Evolutionary conservation across 495 filamentous ascomycete genomes (phyloP).

Genomic region (Trichoderma reesei): DNA sequence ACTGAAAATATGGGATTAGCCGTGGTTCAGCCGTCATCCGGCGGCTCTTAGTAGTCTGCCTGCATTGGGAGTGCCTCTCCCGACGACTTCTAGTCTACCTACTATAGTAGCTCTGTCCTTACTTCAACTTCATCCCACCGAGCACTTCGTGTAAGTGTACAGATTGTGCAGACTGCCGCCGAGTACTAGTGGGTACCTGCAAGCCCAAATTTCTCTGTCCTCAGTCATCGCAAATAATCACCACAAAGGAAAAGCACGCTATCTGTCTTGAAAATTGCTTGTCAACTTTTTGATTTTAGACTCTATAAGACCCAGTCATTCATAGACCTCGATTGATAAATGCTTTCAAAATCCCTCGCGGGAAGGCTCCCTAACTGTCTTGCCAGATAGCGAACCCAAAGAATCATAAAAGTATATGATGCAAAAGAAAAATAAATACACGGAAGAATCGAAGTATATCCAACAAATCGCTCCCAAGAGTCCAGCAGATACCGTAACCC

Average conservation of each 20-base stretch:
- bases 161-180: no score
- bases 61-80: no score
- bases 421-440: slow-evolving; percentile 3
- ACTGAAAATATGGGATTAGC: not conserved
- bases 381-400: not conserved
- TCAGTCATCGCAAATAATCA: not conserved
- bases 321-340: slow-evolving; percentile 9
- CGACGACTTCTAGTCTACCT: no score
- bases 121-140: no score
- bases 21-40: not conserved
- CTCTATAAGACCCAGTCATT: slow-evolving; percentile 9
- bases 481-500: not conserved
- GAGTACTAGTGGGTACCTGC: no score
- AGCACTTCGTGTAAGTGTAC: no score
- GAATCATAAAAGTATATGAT: not conserved
- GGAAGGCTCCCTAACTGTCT: not conserved
- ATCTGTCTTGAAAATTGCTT: not conserved
- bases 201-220: no score
- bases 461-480: not conserved
- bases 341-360: not conserved
- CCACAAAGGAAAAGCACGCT: no score
- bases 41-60: no score
- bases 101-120: no score
- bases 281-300: slow-evolving; percentile 3
- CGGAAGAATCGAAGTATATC: slow-evolving; percentile 7